phyloP scores from a whole-genome alignment of 805 yeast genomes.

The Clavispora carvajalis region DNA sequence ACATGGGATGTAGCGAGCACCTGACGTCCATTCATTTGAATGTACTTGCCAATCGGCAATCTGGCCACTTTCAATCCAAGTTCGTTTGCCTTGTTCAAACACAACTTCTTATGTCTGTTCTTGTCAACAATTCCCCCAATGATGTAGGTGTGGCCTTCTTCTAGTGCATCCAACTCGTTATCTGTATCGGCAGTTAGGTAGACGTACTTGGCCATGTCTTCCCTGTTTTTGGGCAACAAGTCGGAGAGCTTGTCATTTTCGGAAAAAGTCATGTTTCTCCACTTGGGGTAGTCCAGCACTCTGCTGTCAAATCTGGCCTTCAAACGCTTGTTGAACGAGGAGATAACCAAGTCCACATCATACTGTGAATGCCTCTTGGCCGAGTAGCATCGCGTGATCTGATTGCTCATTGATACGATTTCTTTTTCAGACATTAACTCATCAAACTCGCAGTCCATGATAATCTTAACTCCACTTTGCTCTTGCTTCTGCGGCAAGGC shows the following conservation, averaged over 20 bases:
- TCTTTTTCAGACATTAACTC: constrained; percentile 78
- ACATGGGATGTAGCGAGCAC: constrained; percentile 95
- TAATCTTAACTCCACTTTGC: constrained; percentile 45
- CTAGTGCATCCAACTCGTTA: constrained; percentile 56
- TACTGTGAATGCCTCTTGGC: constrained; percentile 60
- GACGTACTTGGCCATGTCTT: constrained; percentile 40
- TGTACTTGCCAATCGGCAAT: constrained; percentile 82
- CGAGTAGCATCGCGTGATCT: constrained; percentile 77
- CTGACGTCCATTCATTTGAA: constrained; percentile 76
- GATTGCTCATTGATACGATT: constrained; percentile 66
- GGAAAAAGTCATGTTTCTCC: constrained; percentile 61
- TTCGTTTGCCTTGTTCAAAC: constrained; percentile 73
- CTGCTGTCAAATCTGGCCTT: constrained; percentile 63
- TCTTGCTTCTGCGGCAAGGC: constrained; percentile 42
- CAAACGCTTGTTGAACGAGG: constrained; percentile 63
- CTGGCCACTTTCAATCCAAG: constrained; percentile 69
- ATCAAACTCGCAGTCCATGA: constrained; percentile 90
- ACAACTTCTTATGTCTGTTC: constrained; percentile 77
- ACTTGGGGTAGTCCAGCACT: constrained; percentile 52
- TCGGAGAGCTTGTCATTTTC: constrained; percentile 29
- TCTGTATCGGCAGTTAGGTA: constrained; percentile 88
- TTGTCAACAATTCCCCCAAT: constrained; percentile 97
- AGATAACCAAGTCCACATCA: constrained; percentile 53
- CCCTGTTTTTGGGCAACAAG: constrained; percentile 22
- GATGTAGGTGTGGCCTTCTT: constrained; percentile 70